Conservation (phyloP, 2,329 filamentous ascomycete species). For the Calonectria montana region DNA sequence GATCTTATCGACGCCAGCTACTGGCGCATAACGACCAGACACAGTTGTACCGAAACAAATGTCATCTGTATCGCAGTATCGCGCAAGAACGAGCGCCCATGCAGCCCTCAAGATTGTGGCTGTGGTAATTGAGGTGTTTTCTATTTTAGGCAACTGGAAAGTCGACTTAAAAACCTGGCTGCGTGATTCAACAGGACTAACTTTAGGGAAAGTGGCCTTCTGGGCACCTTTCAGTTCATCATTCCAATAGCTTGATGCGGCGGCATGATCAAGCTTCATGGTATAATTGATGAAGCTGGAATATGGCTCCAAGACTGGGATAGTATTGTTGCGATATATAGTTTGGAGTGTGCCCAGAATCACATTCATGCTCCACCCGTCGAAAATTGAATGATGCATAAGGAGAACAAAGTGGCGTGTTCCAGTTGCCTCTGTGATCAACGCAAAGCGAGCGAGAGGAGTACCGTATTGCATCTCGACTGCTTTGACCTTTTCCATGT, state of each 20-base stretch:
- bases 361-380: constrained; percentile 11
- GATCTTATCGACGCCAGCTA: constrained; percentile 35
- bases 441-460: neutral
- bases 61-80: constrained; percentile 56
- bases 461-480: constrained; percentile 8
- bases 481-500: neutral
- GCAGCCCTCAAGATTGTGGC: constrained; percentile 50
- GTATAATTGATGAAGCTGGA: constrained; percentile 11
- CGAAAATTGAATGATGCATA: constrained; percentile 7
- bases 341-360: neutral
- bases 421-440: neutral
- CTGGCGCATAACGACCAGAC: constrained; percentile 49
- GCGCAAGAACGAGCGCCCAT: constrained; percentile 60
- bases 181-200: neutral
- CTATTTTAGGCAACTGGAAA: constrained; percentile 52
- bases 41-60: constrained; percentile 57
- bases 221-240: neutral
- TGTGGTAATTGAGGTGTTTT: constrained; percentile 8
- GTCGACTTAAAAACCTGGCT: constrained; percentile 59
- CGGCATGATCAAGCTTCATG: neutral
- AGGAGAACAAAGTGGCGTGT: neutral
- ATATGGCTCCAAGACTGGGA: neutral
- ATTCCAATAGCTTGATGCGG: neutral
- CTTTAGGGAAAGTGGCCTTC: neutral
- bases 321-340: neutral